Percentiles rank a stretch among this genome's conserved stretches.
These are phyloP conservation scores for Phytopythium mirpurense DNA, from an alignment of 352 stramenopile species.

Conservation along the genomic window DNA sequence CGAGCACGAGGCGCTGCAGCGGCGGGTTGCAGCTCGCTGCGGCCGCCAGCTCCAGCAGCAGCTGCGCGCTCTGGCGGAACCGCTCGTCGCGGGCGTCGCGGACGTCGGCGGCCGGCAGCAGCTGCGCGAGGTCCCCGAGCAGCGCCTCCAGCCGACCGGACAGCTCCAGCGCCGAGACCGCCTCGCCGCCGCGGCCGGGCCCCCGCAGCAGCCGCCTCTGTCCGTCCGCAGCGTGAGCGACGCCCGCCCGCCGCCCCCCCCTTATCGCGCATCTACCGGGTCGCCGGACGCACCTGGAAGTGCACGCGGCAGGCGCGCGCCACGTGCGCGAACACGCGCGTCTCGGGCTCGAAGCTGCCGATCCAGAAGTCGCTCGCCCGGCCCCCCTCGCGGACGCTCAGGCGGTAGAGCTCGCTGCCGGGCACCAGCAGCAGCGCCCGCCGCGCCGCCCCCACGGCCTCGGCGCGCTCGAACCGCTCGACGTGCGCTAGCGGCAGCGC, in stretches of 20 bases:
- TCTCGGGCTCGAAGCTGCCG: slow-evolving; percentile 57
- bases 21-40: slow-evolving; percentile 22
- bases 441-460: slow-evolving; percentile 29
- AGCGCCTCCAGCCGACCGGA: slow-evolving; percentile 5
- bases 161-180: neutral
- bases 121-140: slow-evolving; percentile 20
- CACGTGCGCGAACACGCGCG: slow-evolving; percentile 55
- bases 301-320: slow-evolving; percentile 24
- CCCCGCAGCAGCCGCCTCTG: neutral
- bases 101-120: slow-evolving; percentile 20
- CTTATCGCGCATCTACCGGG: too few species aligned
- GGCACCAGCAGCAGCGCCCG: slow-evolving; percentile 37
- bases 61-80: slow-evolving; percentile 11
- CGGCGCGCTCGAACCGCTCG: slow-evolving; percentile 26
- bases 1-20: slow-evolving; percentile 51
- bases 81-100: neutral
- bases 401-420: slow-evolving; percentile 45
- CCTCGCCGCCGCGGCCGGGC: neutral
- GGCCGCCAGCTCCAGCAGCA: slow-evolving; percentile 44
- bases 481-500: slow-evolving; percentile 23
- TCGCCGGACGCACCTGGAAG: slow-evolving; percentile 37
- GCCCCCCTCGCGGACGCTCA: slow-evolving; percentile 16
- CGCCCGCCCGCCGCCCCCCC: too few species aligned
- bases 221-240: neutral
- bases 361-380: slow-evolving; percentile 27